Evolutionary conservation across 129 eudicot genomes (phyloP).

Genomic region (Logfia minima): DNA sequence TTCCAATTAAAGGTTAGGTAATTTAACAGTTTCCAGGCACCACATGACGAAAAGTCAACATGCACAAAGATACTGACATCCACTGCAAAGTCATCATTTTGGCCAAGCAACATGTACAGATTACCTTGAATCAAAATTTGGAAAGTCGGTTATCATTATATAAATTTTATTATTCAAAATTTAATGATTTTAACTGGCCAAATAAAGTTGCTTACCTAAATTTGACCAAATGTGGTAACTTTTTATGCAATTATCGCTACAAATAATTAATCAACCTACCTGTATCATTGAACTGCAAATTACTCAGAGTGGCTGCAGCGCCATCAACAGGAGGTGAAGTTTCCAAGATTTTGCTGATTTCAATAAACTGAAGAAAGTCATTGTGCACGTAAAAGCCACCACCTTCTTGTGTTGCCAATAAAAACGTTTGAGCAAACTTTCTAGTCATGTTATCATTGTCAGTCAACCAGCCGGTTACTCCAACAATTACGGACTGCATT

Average conservation of each 20-base stretch:
- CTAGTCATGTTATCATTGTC: constrained; percentile 25
- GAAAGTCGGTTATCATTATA: not conserved
- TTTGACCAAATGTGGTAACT: not conserved
- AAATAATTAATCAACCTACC: constrained; percentile 22
- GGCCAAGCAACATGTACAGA: not conserved
- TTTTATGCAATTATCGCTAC: not conserved
- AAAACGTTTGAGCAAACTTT: constrained; percentile 37
- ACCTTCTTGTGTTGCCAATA: constrained; percentile 41
- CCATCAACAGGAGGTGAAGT: constrained; percentile 13
- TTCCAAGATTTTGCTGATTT: constrained; percentile 4
- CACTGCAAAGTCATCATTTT: not conserved
- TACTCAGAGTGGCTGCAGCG: not conserved
- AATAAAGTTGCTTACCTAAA: not conserved
- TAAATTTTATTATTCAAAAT: not conserved
- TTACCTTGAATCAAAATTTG: not conserved
- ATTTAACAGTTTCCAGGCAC: not conserved
- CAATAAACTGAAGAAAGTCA: constrained; percentile 33
- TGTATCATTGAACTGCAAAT: constrained; percentile 13
- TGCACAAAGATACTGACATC: not conserved
- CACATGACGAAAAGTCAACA: not conserved
- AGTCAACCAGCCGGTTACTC: constrained; percentile 35
- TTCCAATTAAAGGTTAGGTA: not conserved
- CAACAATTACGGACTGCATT: constrained; percentile 32
- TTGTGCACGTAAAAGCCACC: constrained; percentile 46
- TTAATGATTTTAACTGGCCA: not conserved